phyloP scores from a whole-genome alignment of 1,284 basidiomycete species.

The Golubevia pallescens region DNA sequence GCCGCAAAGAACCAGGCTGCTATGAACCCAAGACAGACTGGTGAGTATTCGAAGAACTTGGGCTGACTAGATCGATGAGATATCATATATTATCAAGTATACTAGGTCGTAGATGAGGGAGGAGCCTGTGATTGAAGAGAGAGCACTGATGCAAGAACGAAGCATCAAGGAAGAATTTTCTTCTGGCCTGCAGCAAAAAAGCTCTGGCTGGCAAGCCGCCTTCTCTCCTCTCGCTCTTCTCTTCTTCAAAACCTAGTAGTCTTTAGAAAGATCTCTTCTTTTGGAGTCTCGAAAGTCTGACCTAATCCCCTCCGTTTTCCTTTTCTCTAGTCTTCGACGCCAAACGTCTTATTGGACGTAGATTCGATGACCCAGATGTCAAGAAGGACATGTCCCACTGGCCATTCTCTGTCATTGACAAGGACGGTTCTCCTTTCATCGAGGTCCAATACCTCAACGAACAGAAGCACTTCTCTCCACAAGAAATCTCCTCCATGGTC shows the following conservation, averaged over 20 bases:
- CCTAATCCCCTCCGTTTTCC: background rate
- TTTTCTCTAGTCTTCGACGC: constrained; percentile 80
- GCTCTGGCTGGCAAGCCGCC: background rate
- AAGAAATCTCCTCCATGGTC: constrained; percentile 95
- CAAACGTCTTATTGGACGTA: constrained; percentile 84
- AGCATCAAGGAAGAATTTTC: no score
- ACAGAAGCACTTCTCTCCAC: constrained; percentile 71
- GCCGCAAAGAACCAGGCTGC: constrained; percentile 73
- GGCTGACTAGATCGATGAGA: no score
- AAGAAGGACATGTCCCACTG: constrained; percentile 65
- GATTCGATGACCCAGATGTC: constrained; percentile 68
- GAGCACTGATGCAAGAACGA: no score
- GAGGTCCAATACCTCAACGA: constrained; percentile 69
- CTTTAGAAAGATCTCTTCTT: constrained; percentile 74
- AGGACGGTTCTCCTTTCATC: constrained; percentile 57
- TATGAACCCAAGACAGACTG: constrained; percentile 87
- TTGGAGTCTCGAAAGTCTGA: no score
- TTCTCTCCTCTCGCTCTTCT: background rate
- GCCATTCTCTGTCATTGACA: constrained; percentile 67
- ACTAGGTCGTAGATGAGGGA: no score
- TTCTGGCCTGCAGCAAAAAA: no score
- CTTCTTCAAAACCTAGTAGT: constrained; percentile 95
- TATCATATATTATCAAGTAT: no score
- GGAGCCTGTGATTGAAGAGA: no score
- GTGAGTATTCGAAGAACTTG: constrained; percentile 6